These are phyloP conservation scores for Alliaria petiolata DNA, from an alignment of 345 rosid species.

Conservation along the genomic window DNA sequence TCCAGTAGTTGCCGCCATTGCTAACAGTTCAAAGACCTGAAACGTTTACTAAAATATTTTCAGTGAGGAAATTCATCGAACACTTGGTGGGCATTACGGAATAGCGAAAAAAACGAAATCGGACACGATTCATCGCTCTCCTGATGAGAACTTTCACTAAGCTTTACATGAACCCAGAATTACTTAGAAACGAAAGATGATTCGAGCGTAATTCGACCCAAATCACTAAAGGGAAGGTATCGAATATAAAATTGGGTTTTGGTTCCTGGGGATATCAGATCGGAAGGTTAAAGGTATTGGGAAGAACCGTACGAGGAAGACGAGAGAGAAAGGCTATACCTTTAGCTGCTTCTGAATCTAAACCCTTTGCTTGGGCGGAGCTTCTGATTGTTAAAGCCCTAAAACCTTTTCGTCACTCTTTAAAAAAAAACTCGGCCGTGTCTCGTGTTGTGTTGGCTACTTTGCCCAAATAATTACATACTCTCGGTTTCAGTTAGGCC, in stretches of 20 bases:
- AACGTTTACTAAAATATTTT: neutral
- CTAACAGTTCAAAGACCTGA: neutral
- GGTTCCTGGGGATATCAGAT: neutral
- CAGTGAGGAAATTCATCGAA: conserved; percentile 17
- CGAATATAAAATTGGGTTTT: neutral
- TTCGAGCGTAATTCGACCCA: neutral
- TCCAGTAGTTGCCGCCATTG: conserved; percentile 67
- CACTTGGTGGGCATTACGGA: conserved; percentile 21
- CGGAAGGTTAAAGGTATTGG: neutral
- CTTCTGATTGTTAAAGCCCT: conserved; percentile 16
- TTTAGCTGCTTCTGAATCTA: neutral
- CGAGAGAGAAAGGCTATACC: conserved; percentile 6
- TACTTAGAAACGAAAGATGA: neutral
- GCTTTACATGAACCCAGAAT: neutral
- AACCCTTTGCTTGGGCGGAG: neutral
- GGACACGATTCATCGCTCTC: neutral
- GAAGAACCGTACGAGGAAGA: neutral
- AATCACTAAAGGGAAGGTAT: neutral
- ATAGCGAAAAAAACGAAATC: neutral
- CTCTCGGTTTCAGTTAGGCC: too few species aligned
- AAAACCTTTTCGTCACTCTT: conserved; percentile 1
- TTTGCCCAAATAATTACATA: neutral
- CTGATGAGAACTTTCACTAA: neutral
- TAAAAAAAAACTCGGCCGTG: neutral
- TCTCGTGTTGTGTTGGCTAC: too few species aligned